phyloP scores from a whole-genome alignment of 805 yeast genomes.

The Nakazawaea sp. region DNA sequence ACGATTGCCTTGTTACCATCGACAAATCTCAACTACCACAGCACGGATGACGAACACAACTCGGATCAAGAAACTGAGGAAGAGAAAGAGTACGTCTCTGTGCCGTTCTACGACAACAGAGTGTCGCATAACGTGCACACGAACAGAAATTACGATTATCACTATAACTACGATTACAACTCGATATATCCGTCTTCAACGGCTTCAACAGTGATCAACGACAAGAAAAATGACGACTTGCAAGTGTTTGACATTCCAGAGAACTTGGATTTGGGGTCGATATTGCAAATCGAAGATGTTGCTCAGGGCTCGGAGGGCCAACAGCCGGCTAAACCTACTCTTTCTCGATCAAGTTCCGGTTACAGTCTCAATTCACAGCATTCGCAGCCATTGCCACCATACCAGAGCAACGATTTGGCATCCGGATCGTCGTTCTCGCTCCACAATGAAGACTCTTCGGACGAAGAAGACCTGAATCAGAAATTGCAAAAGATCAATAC shows the following conservation, averaged over 20 bases:
- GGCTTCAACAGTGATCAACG: slow-evolving; percentile 13
- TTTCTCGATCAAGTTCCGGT: slow-evolving; percentile 2
- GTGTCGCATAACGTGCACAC: slow-evolving; percentile 70
- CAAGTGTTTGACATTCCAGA: slow-evolving; percentile 31
- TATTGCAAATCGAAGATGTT: slow-evolving; percentile 21
- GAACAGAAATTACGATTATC: slow-evolving; percentile 68
- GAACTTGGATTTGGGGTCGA: slow-evolving; percentile 25
- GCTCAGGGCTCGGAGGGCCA: not conserved
- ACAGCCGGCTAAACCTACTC: not conserved
- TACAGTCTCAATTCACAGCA: slow-evolving; percentile 6
- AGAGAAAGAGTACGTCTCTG: slow-evolving; percentile 21
- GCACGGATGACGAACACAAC: slow-evolving; percentile 29
- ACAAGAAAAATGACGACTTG: slow-evolving; percentile 15
- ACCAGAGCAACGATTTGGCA: slow-evolving; percentile 8
- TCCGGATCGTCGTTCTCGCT: not conserved
- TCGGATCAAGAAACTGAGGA: slow-evolving; percentile 45
- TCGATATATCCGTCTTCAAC: slow-evolving; percentile 57
- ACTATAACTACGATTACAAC: slow-evolving; percentile 60
- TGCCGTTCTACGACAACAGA: slow-evolving; percentile 32
- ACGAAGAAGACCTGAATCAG: too few species aligned
- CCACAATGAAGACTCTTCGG: not conserved
- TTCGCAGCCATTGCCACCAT: slow-evolving; percentile 12
- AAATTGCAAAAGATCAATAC: too few species aligned
- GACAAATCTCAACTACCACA: slow-evolving; percentile 74
- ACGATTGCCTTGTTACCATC: slow-evolving; percentile 82